A percentile compares a stretch with the other conserved stretches of the same genome.
Conservation (phyloP, 306 rosid genomes). For the Quillaja saponaria region DNA sequence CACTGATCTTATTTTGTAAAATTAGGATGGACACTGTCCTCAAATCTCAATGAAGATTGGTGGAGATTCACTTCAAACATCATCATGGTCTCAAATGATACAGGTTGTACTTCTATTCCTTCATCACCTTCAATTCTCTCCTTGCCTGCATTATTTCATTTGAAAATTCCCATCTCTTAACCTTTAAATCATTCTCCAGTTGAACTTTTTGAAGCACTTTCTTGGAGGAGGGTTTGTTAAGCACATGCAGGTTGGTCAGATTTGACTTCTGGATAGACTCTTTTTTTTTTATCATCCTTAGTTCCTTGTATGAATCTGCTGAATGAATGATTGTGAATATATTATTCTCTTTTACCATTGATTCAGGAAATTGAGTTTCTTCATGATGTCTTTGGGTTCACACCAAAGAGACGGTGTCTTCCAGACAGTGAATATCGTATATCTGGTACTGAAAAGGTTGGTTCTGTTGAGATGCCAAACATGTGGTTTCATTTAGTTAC, state of each 20-base stretch:
- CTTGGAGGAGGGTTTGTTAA: conserved; percentile 91
- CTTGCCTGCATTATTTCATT: not conserved
- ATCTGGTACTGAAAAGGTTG: conserved; percentile 79
- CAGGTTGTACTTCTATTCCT: conserved; percentile 53
- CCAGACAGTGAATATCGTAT: conserved; percentile 52
- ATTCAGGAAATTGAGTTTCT: conserved; percentile 87
- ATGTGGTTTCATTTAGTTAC: not conserved
- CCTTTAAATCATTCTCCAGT: conserved; percentile 41
- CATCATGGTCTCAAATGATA: conserved; percentile 76
- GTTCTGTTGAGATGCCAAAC: conserved; percentile 17
- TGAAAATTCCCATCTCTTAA: not conserved
- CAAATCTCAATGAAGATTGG: conserved; percentile 77
- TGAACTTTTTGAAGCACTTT: conserved; percentile 79
- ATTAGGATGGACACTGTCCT: conserved; percentile 70
- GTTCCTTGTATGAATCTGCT: not conserved
- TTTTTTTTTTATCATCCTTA: not conserved
- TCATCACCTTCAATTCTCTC: not conserved
- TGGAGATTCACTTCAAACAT: conserved; percentile 67
- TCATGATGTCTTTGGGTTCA: conserved; percentile 75
- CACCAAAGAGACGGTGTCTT: conserved; percentile 62
- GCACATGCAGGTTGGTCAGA: conserved; percentile 82
- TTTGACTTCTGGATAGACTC: conserved; percentile 6
- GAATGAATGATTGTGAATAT: too few relatives aligned
- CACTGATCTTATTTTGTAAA: conserved; percentile 31
- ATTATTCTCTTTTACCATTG: not conserved